Percentiles rank a stretch among this genome's conserved stretches.
Evolutionary conservation across 106 monocot genomes (phyloP).

Genomic region (Dioscorea zingiberensis): DNA sequence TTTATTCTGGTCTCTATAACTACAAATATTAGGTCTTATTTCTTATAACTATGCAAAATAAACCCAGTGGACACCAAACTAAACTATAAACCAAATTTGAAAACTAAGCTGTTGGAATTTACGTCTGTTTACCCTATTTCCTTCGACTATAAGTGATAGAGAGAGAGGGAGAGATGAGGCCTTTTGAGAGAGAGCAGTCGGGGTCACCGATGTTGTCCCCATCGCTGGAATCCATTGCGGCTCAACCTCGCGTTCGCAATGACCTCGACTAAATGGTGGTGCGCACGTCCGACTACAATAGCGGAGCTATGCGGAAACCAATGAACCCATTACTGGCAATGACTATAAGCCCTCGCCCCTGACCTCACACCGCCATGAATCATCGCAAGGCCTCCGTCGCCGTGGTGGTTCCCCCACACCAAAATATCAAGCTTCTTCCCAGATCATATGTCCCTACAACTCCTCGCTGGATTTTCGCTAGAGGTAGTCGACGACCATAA

Average conservation of each 20-base stretch:
- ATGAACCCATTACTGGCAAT: background rate
- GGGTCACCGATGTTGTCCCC: background rate
- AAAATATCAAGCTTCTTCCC: background rate
- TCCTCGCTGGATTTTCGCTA: background rate
- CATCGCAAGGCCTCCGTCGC: background rate
- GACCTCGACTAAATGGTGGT: constrained; percentile 2
- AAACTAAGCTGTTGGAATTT: too few relatives aligned
- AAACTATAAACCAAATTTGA: too few relatives aligned
- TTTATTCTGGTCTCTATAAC: too few relatives aligned
- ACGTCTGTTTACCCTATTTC: too few relatives aligned
- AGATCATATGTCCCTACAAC: background rate
- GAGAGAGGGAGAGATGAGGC: background rate
- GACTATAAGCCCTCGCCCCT: too few relatives aligned
- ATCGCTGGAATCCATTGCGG: too few relatives aligned
- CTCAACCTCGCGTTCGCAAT: background rate
- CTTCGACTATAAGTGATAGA: too few relatives aligned
- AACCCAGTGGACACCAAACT: too few relatives aligned
- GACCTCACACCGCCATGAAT: constrained; percentile 1
- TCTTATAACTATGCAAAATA: too few relatives aligned
- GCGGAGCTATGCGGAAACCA: constrained; percentile 7
- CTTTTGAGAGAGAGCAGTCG: background rate
- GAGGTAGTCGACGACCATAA: background rate
- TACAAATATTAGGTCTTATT: too few relatives aligned
- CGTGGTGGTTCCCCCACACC: too few relatives aligned
- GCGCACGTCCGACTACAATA: constrained; percentile 6